Conservation (phyloP, 441 rosid species). For the Erodium trifolium region DNA sequence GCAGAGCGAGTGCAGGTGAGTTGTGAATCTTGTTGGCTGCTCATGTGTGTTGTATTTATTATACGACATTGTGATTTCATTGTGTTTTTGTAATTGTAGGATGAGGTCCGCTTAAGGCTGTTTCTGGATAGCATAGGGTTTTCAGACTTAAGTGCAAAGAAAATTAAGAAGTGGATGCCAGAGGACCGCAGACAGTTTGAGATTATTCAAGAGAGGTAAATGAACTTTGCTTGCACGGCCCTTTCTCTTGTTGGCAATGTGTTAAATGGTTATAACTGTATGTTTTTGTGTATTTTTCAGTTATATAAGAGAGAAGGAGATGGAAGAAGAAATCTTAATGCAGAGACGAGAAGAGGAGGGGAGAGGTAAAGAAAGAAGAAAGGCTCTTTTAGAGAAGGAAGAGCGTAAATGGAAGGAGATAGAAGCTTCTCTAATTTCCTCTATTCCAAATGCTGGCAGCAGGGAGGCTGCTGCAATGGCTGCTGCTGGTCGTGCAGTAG, state of each 20-base stretch:
- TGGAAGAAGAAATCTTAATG: constrained; percentile 98
- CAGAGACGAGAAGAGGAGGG: constrained; percentile 99
- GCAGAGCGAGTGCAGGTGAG: constrained; percentile 97
- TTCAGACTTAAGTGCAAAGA: constrained; percentile 95
- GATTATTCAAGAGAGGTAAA: constrained; percentile 96
- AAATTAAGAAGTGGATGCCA: constrained; percentile 99
- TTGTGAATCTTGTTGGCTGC: constrained; percentile 18
- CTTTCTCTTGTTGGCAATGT: constrained; percentile 16
- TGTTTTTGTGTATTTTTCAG: constrained; percentile 28
- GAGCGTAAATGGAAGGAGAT: constrained; percentile 99
- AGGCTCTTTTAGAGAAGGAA: constrained; percentile 97
- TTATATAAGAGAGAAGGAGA: constrained; percentile 97
- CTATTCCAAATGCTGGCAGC: constrained; percentile 97
- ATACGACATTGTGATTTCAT: constrained; percentile 18
- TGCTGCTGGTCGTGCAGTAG: constrained; percentile 99
- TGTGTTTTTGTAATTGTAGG: constrained; percentile 35
- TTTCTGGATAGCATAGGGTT: constrained; percentile 99
- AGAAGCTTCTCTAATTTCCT: constrained; percentile 98
- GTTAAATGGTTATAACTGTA: constrained; percentile 12
- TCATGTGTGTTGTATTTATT: constrained; percentile 11
- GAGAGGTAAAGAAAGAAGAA: constrained; percentile 98
- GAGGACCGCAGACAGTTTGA: constrained; percentile 98
- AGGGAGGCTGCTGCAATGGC: constrained; percentile 99
- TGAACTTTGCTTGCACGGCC: constrained; percentile 13
- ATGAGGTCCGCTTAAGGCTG: constrained; percentile 96